Conservation (phyloP, 2,329 filamentous ascomycete genomes). For the Aplosporella prunicola region DNA sequence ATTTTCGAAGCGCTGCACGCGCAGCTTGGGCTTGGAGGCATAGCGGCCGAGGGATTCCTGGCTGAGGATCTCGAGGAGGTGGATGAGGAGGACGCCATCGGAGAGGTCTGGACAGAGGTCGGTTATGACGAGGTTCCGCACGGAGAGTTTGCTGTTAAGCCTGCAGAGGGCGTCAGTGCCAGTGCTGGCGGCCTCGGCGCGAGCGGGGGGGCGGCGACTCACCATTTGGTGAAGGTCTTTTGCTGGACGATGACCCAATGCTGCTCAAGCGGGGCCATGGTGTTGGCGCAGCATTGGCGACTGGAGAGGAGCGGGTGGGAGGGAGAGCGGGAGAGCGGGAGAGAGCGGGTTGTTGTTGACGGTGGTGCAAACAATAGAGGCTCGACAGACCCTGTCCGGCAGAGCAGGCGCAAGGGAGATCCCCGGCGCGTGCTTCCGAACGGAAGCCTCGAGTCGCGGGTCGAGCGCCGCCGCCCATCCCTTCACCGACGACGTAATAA, state of each 20-base stretch:
- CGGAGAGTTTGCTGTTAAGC: constrained; percentile 91
- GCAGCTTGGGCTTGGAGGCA: constrained; percentile 89
- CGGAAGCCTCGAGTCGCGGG: too few species aligned
- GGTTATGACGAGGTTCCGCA: constrained; percentile 67
- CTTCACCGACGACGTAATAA: too few species aligned
- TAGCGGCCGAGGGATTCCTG: constrained; percentile 93
- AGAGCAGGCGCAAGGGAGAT: neutral
- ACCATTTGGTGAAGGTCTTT: constrained; percentile 99
- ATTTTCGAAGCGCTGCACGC: constrained; percentile 96
- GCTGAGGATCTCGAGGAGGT: constrained; percentile 92
- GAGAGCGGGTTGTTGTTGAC: constrained; percentile 8
- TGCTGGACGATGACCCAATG: constrained; percentile 74
- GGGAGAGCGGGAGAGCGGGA: neutral
- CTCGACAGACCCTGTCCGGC: constrained; percentile 9
- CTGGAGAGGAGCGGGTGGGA: constrained; percentile 1
- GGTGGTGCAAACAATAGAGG: constrained; percentile 3
- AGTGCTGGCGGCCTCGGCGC: constrained; percentile 5
- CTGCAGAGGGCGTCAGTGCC: constrained; percentile 35
- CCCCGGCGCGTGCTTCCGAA: too few species aligned
- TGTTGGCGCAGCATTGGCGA: constrained; percentile 8
- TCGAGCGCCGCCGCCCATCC: too few species aligned
- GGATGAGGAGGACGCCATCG: constrained; percentile 91
- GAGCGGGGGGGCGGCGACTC: constrained; percentile 18
- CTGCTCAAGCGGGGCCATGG: constrained; percentile 46
- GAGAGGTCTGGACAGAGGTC: constrained; percentile 84